These are phyloP conservation scores for Tetracladium marchalianum DNA, from an alignment of 495 filamentous ascomycete species.

Conservation along the genomic window DNA sequence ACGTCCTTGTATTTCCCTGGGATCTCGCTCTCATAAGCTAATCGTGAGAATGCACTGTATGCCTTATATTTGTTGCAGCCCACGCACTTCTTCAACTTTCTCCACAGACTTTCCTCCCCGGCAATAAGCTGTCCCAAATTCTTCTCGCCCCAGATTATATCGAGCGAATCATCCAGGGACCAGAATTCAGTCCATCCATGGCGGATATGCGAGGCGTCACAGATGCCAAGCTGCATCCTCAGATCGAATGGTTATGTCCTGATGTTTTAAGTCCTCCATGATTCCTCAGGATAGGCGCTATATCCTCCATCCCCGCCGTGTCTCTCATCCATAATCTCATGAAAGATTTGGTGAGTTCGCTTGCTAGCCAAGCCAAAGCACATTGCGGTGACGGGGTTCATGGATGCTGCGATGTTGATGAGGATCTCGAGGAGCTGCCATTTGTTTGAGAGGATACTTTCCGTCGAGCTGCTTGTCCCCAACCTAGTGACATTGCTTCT, in stretches of 20 bases:
- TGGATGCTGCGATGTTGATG: constrained; percentile 36
- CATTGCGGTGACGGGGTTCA: constrained; percentile 43
- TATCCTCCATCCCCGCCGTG: too few species aligned
- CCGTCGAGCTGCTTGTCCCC: background rate
- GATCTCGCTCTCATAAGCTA: background rate
- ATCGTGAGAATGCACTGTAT: background rate
- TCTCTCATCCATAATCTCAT: constrained; percentile 28
- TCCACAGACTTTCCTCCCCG: constrained; percentile 8
- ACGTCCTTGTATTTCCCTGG: background rate
- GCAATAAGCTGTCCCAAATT: background rate
- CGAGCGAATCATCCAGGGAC: background rate
- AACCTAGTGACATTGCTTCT: background rate
- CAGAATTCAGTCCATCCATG: constrained; percentile 4
- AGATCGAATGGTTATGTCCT: background rate
- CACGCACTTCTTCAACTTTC: constrained; percentile 2
- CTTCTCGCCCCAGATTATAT: constrained; percentile 4
- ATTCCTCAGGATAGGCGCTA: too few species aligned
- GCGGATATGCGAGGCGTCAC: background rate
- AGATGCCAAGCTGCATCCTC: constrained; percentile 1
- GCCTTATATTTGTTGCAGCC: constrained; percentile 7
- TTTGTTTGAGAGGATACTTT: background rate
- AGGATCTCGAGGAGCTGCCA: constrained; percentile 33
- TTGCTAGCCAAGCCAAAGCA: constrained; percentile 40
- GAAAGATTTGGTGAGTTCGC: constrained; percentile 38
- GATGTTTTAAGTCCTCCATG: too few species aligned